These are phyloP conservation scores for Hypoxylon sp. DNA, from an alignment of 2,329 filamentous ascomycete genomes.

Conservation along the genomic window DNA sequence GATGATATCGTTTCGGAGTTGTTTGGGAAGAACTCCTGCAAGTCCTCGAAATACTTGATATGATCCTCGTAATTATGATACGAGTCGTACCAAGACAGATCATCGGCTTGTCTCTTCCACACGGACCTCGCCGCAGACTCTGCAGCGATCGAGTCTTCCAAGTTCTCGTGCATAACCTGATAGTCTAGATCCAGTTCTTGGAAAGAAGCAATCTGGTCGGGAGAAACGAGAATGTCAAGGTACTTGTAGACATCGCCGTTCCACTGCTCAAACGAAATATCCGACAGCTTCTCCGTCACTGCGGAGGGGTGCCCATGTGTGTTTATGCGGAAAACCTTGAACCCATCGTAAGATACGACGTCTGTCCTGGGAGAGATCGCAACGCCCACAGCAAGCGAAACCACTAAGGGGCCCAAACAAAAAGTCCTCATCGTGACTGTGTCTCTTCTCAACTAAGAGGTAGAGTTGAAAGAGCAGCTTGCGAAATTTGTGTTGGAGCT, in stretches of 20 bases:
- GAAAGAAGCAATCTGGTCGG: slow-evolving; percentile 48
- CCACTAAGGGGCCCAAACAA: slow-evolving; percentile 1
- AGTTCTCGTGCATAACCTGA: slow-evolving; percentile 48
- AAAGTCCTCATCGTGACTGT: slow-evolving; percentile 8
- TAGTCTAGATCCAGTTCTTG: slow-evolving; percentile 49
- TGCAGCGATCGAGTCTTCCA: slow-evolving; percentile 47
- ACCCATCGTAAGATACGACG: slow-evolving; percentile 56
- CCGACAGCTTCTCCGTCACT: slow-evolving; percentile 51
- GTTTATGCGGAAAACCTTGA: slow-evolving; percentile 60
- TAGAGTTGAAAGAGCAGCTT: neutral
- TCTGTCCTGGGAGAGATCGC: slow-evolving; percentile 8
- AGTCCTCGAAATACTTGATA: slow-evolving; percentile 57
- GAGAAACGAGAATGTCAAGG: slow-evolving; percentile 51
- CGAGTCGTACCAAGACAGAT: slow-evolving; percentile 60
- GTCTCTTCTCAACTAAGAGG: neutral
- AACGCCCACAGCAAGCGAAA: slow-evolving; percentile 13
- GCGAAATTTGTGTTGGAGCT: neutral
- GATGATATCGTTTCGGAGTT: slow-evolving; percentile 61
- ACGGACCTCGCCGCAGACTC: slow-evolving; percentile 41
- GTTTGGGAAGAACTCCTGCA: slow-evolving; percentile 56
- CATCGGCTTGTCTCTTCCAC: slow-evolving; percentile 45
- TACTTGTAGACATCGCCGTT: slow-evolving; percentile 41
- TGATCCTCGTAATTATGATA: slow-evolving; percentile 66
- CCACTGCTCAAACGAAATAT: slow-evolving; percentile 45
- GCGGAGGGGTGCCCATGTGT: slow-evolving; percentile 56